These are phyloP conservation scores for Aspergillus olivimuriae DNA, from an alignment of 495 filamentous ascomycete genomes.

Conservation along the genomic window DNA sequence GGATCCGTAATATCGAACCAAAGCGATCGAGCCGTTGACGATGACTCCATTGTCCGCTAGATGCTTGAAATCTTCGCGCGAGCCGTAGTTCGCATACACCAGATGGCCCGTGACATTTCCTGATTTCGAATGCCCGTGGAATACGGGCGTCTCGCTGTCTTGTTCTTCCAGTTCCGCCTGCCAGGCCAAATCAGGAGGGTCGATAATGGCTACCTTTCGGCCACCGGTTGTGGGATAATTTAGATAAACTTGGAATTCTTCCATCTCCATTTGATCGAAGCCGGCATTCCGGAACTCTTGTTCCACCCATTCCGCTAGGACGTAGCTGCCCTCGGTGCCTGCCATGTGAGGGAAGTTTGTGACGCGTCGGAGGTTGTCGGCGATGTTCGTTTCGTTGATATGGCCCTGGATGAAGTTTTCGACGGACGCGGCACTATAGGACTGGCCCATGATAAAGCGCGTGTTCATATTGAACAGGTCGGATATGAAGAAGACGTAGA, in stretches of 20 bases:
- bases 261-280: constrained; percentile 65
- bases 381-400: constrained; percentile 62
- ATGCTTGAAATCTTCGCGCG: constrained; percentile 69
- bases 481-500: constrained; percentile 80
- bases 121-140: constrained; percentile 83
- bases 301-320: constrained; percentile 75
- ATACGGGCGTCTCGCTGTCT: constrained; percentile 60
- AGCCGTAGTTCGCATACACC: constrained; percentile 90
- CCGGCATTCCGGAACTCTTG: constrained; percentile 59
- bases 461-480: constrained; percentile 59
- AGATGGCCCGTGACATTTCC: constrained; percentile 90
- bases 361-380: constrained; percentile 62
- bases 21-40: constrained; percentile 70
- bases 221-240: constrained; percentile 81
- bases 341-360: constrained; percentile 81
- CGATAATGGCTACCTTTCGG: constrained; percentile 73
- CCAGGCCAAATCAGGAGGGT: constrained; percentile 65
- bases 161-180: constrained; percentile 79
- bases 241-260: constrained; percentile 80
- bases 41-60: constrained; percentile 66
- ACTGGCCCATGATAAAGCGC: constrained; percentile 35
- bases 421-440: constrained; percentile 53
- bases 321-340: constrained; percentile 82
- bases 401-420: constrained; percentile 63
- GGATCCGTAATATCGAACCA: constrained; percentile 75